Conservation (phyloP, 1,139 yeast species). For the Kodamaea plutei region DNA sequence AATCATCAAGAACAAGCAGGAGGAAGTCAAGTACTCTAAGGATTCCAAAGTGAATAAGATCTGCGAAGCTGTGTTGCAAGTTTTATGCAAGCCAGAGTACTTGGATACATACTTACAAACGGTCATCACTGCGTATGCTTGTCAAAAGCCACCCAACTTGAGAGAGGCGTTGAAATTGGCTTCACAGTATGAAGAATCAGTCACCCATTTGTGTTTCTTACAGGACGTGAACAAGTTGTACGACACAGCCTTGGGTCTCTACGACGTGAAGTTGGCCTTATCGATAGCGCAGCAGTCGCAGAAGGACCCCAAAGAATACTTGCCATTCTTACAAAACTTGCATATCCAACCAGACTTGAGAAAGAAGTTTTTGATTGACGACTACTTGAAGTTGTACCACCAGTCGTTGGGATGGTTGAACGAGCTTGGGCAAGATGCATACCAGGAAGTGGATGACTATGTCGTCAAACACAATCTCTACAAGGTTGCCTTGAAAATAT, state of each 20-base stretch:
- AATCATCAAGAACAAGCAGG: conserved; percentile 30
- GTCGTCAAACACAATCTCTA: conserved; percentile 73
- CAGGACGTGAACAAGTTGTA: conserved; percentile 86
- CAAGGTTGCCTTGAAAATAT: conserved; percentile 61
- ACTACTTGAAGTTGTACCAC: conserved; percentile 60
- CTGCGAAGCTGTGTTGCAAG: conserved; percentile 64
- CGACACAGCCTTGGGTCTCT: conserved; percentile 74
- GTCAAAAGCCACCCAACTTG: conserved; percentile 84
- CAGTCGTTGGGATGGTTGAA: conserved; percentile 68
- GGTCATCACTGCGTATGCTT: conserved; percentile 85
- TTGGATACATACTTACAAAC: conserved; percentile 66
- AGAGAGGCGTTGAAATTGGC: conserved; percentile 68
- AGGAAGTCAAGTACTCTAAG: conserved; percentile 28
- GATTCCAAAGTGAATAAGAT: conserved; percentile 70
- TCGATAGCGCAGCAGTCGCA: conserved; percentile 93
- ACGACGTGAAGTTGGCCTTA: conserved; percentile 77
- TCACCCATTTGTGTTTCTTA: conserved; percentile 83
- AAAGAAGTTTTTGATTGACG: conserved; percentile 75
- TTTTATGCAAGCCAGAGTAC: conserved; percentile 51
- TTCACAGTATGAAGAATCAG: conserved; percentile 54
- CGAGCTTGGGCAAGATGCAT: conserved; percentile 45
- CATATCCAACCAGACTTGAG: conserved; percentile 65
- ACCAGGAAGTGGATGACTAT: conserved; percentile 63
- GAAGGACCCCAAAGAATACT: conserved; percentile 94
- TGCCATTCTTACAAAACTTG: conserved; percentile 83